These are phyloP conservation scores for Moesziomyces antarcticus DNA, from an alignment of 1,284 basidiomycete genomes.

Conservation along the genomic window DNA sequence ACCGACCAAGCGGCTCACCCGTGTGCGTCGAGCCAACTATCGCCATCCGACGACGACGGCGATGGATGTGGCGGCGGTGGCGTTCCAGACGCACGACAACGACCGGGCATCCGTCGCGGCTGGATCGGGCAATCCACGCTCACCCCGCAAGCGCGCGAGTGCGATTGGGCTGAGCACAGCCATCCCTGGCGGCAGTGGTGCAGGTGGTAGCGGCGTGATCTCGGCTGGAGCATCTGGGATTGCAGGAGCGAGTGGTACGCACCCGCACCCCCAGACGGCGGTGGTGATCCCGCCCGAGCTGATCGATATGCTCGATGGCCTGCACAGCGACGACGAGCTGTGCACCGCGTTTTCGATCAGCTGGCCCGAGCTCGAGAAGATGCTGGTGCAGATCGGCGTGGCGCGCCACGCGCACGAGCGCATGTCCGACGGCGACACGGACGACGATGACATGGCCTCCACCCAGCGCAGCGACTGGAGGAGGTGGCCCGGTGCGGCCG, in stretches of 20 bases:
- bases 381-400: conserved; percentile 71
- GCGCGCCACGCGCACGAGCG: conserved; percentile 2
- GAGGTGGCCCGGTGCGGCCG: conserved; percentile 12
- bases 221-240: conserved; percentile 4
- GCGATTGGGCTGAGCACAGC: conserved; percentile 15
- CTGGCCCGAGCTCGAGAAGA: conserved; percentile 83
- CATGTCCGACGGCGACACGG: conserved; percentile 16
- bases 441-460: conserved; percentile 28
- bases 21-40: conserved; percentile 17
- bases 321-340: conserved; percentile 90
- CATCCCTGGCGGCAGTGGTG: conserved; percentile 6
- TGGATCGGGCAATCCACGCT: conserved; percentile 10
- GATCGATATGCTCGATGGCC: conserved; percentile 79
- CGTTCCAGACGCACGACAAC: conserved; percentile 37
- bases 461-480: conserved; percentile 27
- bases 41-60: conserved; percentile 59
- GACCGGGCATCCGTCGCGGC: background rate
- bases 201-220: background rate
- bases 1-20: conserved; percentile 30
- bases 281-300: conserved; percentile 70
- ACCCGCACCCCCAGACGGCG: background rate
- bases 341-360: conserved; percentile 83
- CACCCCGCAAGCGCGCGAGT: conserved; percentile 37
- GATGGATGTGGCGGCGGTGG: conserved; percentile 56
- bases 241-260: conserved; percentile 11